These are phyloP conservation scores for Hirsutella rhossiliensis DNA, from an alignment of 2,329 filamentous ascomycete genomes.

Conservation along the genomic window DNA sequence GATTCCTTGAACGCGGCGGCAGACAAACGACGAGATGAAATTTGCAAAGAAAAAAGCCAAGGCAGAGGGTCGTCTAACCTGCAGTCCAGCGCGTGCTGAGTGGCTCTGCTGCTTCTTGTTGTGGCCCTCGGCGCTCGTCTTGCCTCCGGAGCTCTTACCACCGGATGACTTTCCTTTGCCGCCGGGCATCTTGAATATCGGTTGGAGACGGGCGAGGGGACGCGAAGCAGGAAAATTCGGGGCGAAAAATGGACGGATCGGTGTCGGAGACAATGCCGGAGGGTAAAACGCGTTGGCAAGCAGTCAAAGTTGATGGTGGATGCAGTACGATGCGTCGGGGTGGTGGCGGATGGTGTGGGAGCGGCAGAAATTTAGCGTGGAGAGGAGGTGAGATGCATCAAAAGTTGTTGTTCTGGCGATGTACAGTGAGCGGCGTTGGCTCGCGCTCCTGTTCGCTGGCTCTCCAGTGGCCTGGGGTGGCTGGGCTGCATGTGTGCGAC, in stretches of 20 bases:
- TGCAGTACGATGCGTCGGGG: slow-evolving; percentile 2
- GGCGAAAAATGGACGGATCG: neutral
- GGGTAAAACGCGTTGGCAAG: neutral
- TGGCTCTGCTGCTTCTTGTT: slow-evolving; percentile 92
- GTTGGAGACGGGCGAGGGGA: neutral
- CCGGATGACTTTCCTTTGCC: slow-evolving; percentile 91
- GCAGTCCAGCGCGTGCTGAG: slow-evolving; percentile 86
- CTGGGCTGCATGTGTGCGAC: no score
- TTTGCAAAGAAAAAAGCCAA: neutral
- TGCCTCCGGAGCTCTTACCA: slow-evolving; percentile 78
- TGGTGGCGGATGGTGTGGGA: slow-evolving; percentile 6
- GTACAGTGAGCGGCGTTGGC: neutral
- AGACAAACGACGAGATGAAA: neutral
- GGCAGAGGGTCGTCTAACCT: slow-evolving; percentile 46
- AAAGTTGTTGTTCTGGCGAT: slow-evolving; percentile 6
- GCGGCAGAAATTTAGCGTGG: slow-evolving; percentile 10
- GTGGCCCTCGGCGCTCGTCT: slow-evolving; percentile 51
- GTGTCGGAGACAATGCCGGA: slow-evolving; percentile 1
- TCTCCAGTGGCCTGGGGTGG: no score
- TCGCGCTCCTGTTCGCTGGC: no score
- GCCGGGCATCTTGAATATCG: slow-evolving; percentile 46
- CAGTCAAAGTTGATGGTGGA: slow-evolving; percentile 1
- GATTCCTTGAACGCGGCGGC: neutral
- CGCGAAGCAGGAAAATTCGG: neutral
- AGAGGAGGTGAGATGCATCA: slow-evolving; percentile 1